Evolutionary conservation across 352 stramenopile genomes (phyloP).

Genomic region (Thalassiosira sp.): DNA sequence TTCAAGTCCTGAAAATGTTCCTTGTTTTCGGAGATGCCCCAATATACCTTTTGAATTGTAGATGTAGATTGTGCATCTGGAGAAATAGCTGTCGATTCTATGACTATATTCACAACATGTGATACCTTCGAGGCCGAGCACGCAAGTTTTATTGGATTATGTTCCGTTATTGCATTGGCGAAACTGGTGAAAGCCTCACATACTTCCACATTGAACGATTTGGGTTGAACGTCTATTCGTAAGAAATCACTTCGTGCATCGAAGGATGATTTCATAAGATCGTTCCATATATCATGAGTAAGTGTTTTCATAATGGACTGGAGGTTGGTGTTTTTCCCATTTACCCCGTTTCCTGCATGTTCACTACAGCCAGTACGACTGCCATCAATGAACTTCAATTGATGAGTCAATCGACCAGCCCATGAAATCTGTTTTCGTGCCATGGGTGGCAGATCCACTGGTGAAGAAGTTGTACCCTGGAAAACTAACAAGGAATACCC

Average conservation of each 20-base stretch:
- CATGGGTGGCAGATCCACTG: slow-evolving; percentile 40
- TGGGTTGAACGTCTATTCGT: slow-evolving; percentile 50
- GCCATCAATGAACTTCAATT: not conserved
- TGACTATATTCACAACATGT: slow-evolving; percentile 42
- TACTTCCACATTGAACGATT: slow-evolving; percentile 35
- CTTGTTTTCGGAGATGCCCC: slow-evolving; percentile 33
- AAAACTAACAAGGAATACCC: slow-evolving; percentile 41
- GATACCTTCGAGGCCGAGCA: slow-evolving; percentile 44
- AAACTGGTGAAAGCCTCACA: slow-evolving; percentile 17
- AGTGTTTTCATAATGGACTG: slow-evolving; percentile 12
- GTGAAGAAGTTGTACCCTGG: slow-evolving; percentile 14
- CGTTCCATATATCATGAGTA: slow-evolving; percentile 30
- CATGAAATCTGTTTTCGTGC: slow-evolving; percentile 65
- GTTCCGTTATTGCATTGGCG: slow-evolving; percentile 2
- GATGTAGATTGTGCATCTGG: slow-evolving; percentile 11
- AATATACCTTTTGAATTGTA: slow-evolving; percentile 21
- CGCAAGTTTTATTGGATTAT: slow-evolving; percentile 36
- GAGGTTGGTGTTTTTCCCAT: slow-evolving; percentile 5
- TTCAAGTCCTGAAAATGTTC: slow-evolving; percentile 51
- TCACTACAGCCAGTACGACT: slow-evolving; percentile 4
- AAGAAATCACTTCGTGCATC: slow-evolving; percentile 32
- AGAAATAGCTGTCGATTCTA: slow-evolving; percentile 2
- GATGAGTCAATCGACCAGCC: slow-evolving; percentile 46
- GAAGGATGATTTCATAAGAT: slow-evolving; percentile 30
- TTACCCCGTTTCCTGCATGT: slow-evolving; percentile 8